Evolutionary conservation across 2,329 filamentous ascomycete genomes (phyloP), one percentile per base, ranked within the genome.

Genomic region (Penicillium sp.): DNA sequence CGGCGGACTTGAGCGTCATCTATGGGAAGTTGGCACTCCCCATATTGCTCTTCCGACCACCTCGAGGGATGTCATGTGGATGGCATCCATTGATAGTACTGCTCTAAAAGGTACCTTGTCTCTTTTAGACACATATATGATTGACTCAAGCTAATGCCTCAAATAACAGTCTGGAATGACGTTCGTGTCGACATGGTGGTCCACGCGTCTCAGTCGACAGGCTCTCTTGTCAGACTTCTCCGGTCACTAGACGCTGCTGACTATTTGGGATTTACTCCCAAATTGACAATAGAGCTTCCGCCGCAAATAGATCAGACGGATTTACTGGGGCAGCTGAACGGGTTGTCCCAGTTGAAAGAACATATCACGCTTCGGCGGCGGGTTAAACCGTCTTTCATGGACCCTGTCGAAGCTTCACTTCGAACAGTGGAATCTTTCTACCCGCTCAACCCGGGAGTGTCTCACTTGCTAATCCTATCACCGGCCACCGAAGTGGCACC

Each of bases 381-480:
- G 29, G 87, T 97, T 44, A 79, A 84, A 11, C 80, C 80, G 37
- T 78, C 82, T 48, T 79, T 79, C 47, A 68, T 88, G 60, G 86
- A 80, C 6, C 82, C 89, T 44, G 86, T 90, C 61, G 88, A 93
- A 64, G 87, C 88, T 55, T 87, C 91, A 0, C 79, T 88, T 16
- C 86, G 88, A 24, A 90, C 93, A 57, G 77, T 96, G 5, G 93
- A 98, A 76, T 89, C 90, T 0, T 96, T 96, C 72, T 98, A 92
- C 82, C 93, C 95, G 2, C 76, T 79, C 3, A 80, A 86, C 56
- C 80, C 86, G 5, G 70, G 73, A 2, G 75, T 85, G 52, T 87
- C 88, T 10, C 91, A 97, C 71, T 84, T 96, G 2, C 81, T 99
- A n/a, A 76, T 97, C 2, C 82, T 99, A 6, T 93, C 91, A 5